A percentile compares a stretch with the other conserved stretches of the same genome.
These are phyloP conservation scores for Geosmithia morbida DNA, from an alignment of 2,329 filamentous ascomycete genomes.

Conservation along the genomic window DNA sequence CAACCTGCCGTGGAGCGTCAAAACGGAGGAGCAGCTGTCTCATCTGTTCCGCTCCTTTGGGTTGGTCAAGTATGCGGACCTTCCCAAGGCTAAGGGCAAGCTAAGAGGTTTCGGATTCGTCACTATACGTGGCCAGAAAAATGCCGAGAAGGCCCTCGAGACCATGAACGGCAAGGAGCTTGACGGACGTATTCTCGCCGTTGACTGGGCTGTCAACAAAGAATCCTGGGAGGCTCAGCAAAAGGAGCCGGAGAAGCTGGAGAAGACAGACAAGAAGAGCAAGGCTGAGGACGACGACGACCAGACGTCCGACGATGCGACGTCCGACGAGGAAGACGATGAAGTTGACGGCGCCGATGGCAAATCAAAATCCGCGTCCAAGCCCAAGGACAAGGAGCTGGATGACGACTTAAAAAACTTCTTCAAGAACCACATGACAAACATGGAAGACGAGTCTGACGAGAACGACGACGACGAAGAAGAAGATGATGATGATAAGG, in stretches of 20 bases:
- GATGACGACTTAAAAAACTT: conserved; percentile 37
- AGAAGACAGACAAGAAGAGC: conserved; percentile 26
- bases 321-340: conserved; percentile 8
- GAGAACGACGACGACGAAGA: conserved; percentile 30
- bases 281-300: conserved; percentile 16
- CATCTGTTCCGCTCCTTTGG: conserved; percentile 76
- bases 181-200: conserved; percentile 76
- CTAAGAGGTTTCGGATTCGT: conserved; percentile 89
- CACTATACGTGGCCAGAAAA: conserved; percentile 72
- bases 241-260: conserved; percentile 67
- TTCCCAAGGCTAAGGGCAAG: conserved; percentile 65
- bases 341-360: conserved; percentile 12
- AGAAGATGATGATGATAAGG: conserved; percentile 25
- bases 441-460: conserved; percentile 43
- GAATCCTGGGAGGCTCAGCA: conserved; percentile 62
- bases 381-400: conserved; percentile 24
- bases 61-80: conserved; percentile 74
- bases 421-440: conserved; percentile 40
- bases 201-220: conserved; percentile 96
- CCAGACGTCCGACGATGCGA: conserved; percentile 12
- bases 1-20: conserved; percentile 93
- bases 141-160: conserved; percentile 78
- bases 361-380: conserved; percentile 12
- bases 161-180: conserved; percentile 80
- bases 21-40: conserved; percentile 65